Percentiles rank a stretch among this genome's conserved stretches.
These are phyloP conservation scores for Cystofilobasidium capitatum DNA, from an alignment of 768 basidiomycete species.

Conservation along the genomic window DNA sequence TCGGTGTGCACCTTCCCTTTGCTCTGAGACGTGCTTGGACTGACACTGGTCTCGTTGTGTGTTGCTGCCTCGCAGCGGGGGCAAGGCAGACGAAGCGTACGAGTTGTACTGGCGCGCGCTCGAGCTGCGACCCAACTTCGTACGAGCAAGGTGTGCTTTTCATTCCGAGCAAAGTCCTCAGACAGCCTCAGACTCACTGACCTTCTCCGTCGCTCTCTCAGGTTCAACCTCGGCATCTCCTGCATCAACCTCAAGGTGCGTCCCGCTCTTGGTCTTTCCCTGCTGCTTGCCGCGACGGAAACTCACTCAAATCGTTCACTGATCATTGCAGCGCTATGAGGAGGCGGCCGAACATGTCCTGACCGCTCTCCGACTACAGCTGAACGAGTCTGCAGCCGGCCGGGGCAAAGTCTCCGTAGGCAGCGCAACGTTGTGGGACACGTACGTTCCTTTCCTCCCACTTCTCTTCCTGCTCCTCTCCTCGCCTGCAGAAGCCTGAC, in stretches of 20 bases:
- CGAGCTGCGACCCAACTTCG: constrained; percentile 77
- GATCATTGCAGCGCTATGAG: too few species aligned
- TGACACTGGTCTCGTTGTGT: background rate
- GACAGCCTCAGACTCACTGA: constrained; percentile 4
- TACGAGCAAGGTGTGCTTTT: constrained; percentile 60
- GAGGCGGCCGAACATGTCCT: too few species aligned
- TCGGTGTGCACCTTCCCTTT: background rate
- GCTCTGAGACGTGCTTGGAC: background rate
- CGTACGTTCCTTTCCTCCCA: too few species aligned
- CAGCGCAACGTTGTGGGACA: too few species aligned
- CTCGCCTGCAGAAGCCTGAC: too few species aligned
- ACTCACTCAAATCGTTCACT: too few species aligned
- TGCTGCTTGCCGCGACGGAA: too few species aligned
- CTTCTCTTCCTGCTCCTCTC: too few species aligned
- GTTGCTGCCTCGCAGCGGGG: constrained; percentile 43
- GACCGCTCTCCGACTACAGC: too few species aligned
- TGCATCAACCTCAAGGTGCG: constrained; percentile 73
- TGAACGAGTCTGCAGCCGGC: too few species aligned
- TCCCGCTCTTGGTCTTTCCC: constrained; percentile 28
- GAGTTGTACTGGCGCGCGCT: constrained; percentile 77
- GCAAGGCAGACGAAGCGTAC: constrained; percentile 62
- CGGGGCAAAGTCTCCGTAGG: too few species aligned
- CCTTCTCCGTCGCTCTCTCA: constrained; percentile 35
- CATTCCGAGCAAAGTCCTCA: too few species aligned
- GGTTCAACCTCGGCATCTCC: constrained; percentile 88